Evolutionary conservation across 2,329 filamentous ascomycete genomes (phyloP).

Genomic region (Gnomoniopsis sp.): DNA sequence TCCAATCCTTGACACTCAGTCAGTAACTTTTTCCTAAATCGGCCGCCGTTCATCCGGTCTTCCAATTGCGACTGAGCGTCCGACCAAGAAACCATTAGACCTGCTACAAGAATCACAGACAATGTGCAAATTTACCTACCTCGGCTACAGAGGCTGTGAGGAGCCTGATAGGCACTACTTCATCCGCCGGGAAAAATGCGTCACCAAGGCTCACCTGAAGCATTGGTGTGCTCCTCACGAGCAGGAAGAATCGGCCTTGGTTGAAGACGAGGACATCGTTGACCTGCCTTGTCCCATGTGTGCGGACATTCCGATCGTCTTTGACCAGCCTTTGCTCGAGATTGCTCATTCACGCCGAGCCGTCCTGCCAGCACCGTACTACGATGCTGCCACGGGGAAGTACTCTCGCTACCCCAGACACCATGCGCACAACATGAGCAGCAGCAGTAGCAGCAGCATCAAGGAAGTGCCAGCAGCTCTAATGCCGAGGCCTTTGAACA

Average conservation of each 20-base stretch:
- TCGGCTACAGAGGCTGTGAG: slow-evolving; percentile 17
- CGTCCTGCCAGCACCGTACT: slow-evolving; percentile 17
- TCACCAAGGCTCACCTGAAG: slow-evolving; percentile 16
- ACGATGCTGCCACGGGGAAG: slow-evolving; percentile 14
- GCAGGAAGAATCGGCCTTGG: slow-evolving; percentile 13
- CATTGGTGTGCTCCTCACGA: slow-evolving; percentile 17
- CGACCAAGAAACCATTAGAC: not conserved
- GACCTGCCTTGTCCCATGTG: slow-evolving; percentile 16
- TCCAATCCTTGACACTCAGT: slow-evolving; percentile 1
- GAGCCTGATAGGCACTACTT: slow-evolving; percentile 19
- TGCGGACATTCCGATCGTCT: slow-evolving; percentile 14
- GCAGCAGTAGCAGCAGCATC: not conserved
- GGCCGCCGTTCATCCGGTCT: not conserved
- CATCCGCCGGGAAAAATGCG: slow-evolving; percentile 18
- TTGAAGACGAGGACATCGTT: slow-evolving; percentile 5
- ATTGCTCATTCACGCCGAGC: slow-evolving; percentile 17
- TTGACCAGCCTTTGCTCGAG: slow-evolving; percentile 19
- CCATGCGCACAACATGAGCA: not conserved
- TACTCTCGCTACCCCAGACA: slow-evolving; percentile 14
- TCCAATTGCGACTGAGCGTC: not conserved
- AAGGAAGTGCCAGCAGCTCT: slow-evolving; percentile 5
- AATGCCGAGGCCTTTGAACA: slow-evolving; percentile 11
- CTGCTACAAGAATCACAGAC: not conserved
- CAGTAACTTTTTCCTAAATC: not conserved
- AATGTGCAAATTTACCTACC: slow-evolving; percentile 20